Evolutionary conservation across 257 asterid species (phyloP), one percentile per base, ranked within the genome.

Genomic region (Gentiana straminea): DNA sequence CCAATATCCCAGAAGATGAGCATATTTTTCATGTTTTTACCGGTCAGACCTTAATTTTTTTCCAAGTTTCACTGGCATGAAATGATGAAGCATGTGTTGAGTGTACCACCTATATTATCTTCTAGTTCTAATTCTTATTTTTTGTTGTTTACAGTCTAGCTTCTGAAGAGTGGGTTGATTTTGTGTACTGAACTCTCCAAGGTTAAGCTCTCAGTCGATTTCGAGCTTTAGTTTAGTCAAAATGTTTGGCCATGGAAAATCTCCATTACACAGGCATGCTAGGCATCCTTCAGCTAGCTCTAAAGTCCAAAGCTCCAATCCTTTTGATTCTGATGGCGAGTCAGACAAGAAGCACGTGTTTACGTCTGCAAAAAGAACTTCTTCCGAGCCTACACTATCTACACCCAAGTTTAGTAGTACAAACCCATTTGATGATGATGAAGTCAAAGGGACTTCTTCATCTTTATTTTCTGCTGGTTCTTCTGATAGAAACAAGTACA

Each of bases 271-370:
- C 46, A 62, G 69, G 75, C 64, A 72, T 45, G 62, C 84, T 63
- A 86, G 70, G 58, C 81, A 77, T 66, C 64, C 64, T 33, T 69
- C 87, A 7, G 62, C 54, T 35, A 73, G 73, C 49, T 62, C 73
- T 44, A 51, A 59, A 46, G 60, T 48, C 54, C 50, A 63, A 5
- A 52, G 50, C 67, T 57, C 81, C 46, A 92, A 92, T 69, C 95
- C 98, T 54, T 92, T 92, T 60, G 92, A 82, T 73, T 82, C 89
- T 8, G 91, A 88, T 38, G 72, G 70, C 55, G 85, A 80, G 74
- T 69, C 72, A 56, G 88, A 92, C 53, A 72, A 69, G 51, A 82
- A 70, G 72, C 74, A 66, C 66, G 61, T 78, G 51, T 63, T 69
- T 45, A 75, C 78, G 60, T 68, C 69, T 50, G 64, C 95, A 1